Evolutionary conservation across 2,329 filamentous ascomycete genomes (phyloP), one percentile per base, ranked within the genome.

Genomic region (Botrytis byssoidea): DNA sequence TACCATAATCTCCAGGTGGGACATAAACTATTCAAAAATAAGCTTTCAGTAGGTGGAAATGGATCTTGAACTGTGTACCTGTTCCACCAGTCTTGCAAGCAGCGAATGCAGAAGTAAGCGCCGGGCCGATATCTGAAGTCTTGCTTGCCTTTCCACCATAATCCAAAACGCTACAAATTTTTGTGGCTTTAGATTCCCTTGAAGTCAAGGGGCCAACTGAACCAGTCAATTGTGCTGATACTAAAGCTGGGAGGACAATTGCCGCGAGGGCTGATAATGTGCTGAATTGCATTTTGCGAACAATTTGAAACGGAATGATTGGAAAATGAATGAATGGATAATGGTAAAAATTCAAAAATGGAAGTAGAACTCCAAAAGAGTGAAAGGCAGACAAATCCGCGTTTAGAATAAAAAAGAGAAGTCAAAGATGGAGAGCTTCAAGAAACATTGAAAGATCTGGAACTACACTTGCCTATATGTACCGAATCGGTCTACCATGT

Each of bases 71-170:
- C 6, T 67, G 66, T 55, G n/a, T 64, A 77, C 77, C 84, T 5
- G 85, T 82, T 55, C 87, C 87, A 12, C 86, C 86, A 16, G 80
- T 77, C 73, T 85, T 85, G 82, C 87, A 89, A 29, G 82, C 87
- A 3, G 80, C 82, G 77, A 84, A 88, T 4, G 87, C 87, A 29
- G 82, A 81, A 12, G 81, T 80, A 22, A 89, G 81, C 16, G 87
- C 82, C 3, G 84, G 81, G 0, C 86, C 85, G 37, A 89, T 79
- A 76, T 89, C 87, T 7, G 85, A 86, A n/a, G 82, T 81, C 74
- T 85, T 85, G 78, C 86, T 85, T 2, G 87, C 86, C 42, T 82
- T 83, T 14, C 82, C 87, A 20, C 87, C 87, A 76, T 88, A 88
- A 74, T 85, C 80, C 70, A 86, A 82, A 51, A 88, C 85, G 77